These are phyloP conservation scores for Monosporascus sp. DNA, from an alignment of 2,329 filamentous ascomycete species.

Conservation along the genomic window DNA sequence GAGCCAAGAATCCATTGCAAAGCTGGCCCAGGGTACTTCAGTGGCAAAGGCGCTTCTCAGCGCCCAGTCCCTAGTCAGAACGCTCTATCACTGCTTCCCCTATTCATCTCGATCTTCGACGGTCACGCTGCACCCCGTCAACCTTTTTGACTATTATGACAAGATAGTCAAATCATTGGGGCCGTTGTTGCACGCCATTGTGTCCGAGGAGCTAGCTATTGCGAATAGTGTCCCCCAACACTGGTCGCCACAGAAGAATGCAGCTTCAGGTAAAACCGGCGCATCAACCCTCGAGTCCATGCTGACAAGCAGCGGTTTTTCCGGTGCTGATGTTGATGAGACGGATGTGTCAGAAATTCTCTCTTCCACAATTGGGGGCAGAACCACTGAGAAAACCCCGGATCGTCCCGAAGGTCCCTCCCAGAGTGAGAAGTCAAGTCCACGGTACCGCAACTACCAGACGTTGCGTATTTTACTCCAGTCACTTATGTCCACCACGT, in stretches of 20 bases:
- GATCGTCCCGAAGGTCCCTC: slow-evolving; percentile 9
- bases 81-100: slow-evolving; percentile 69
- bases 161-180: slow-evolving; percentile 71
- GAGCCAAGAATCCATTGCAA: slow-evolving; percentile 29
- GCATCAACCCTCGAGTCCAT: slow-evolving; percentile 3
- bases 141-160: slow-evolving; percentile 79
- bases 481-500: slow-evolving; percentile 73
- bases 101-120: slow-evolving; percentile 59
- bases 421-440: slow-evolving; percentile 22
- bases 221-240: slow-evolving; percentile 67
- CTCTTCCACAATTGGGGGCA: slow-evolving; percentile 20
- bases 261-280: slow-evolving; percentile 11
- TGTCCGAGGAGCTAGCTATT: slow-evolving; percentile 80
- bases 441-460: slow-evolving; percentile 67
- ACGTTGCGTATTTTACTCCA: slow-evolving; percentile 72
- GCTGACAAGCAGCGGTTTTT: slow-evolving; percentile 5
- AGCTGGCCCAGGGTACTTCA: slow-evolving; percentile 61
- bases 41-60: slow-evolving; percentile 74
- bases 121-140: slow-evolving; percentile 68
- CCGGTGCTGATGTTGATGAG: slow-evolving; percentile 20
- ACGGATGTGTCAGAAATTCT: slow-evolving; percentile 18
- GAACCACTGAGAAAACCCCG: slow-evolving; percentile 13
- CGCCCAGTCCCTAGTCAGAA: slow-evolving; percentile 69
- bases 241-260: slow-evolving; percentile 43
- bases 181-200: slow-evolving; percentile 68